Percentiles rank a stretch among this genome's conserved stretches.
phyloP scores from a whole-genome alignment of 768 basidiomycete genomes.

The Mycena latifolia region DNA sequence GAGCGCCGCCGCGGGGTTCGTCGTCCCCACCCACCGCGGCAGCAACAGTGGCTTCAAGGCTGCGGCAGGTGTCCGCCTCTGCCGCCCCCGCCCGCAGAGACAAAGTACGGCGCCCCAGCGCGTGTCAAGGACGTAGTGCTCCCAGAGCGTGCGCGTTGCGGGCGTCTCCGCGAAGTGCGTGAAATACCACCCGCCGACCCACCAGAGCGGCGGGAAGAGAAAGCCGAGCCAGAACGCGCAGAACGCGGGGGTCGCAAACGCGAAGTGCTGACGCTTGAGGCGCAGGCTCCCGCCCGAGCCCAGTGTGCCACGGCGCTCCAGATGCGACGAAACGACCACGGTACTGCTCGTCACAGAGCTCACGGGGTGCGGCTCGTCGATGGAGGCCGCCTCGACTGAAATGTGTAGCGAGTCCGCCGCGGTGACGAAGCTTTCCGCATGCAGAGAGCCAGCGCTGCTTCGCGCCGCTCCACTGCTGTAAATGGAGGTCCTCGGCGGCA shows the following conservation, averaged over 20 bases:
- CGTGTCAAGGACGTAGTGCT: slow-evolving; percentile 34
- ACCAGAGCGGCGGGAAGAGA: slow-evolving; percentile 34
- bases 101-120: slow-evolving; percentile 33
- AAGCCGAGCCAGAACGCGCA: slow-evolving; percentile 38
- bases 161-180: slow-evolving; percentile 34
- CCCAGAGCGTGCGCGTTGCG: slow-evolving; percentile 29
- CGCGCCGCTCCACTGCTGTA: slow-evolving; percentile 7
- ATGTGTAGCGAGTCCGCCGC: slow-evolving; percentile 27
- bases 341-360: slow-evolving; percentile 22
- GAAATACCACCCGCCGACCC: slow-evolving; percentile 38
- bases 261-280: slow-evolving; percentile 23
- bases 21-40: slow-evolving; percentile 34
- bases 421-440: slow-evolving; percentile 37
- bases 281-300: slow-evolving; percentile 24
- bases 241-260: slow-evolving; percentile 35
- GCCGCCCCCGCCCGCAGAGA: not conserved
- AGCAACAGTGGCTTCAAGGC: slow-evolving; percentile 27
- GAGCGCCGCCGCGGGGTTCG: slow-evolving; percentile 24
- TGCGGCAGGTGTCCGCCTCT: not conserved
- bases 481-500: slow-evolving; percentile 8
- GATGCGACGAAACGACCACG: not conserved
- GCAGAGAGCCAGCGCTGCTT: slow-evolving; percentile 33
- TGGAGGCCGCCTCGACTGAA: not conserved
- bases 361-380: slow-evolving; percentile 1
- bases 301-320: slow-evolving; percentile 27